Evolutionary conservation across 73 alveolate species (phyloP).

Genomic region (Paramecium bursaria): DNA sequence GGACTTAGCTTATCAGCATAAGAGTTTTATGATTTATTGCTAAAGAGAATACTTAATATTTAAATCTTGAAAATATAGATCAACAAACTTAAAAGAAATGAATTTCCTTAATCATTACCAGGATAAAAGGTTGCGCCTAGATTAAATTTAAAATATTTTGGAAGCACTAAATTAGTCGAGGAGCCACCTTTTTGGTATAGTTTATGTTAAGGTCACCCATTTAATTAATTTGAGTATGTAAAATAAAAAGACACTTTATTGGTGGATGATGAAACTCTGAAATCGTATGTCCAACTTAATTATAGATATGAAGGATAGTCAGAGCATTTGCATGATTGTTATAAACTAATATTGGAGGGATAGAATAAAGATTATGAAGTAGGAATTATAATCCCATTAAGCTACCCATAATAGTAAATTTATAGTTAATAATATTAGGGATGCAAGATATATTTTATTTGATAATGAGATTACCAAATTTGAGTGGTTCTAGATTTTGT

Average conservation of each 20-base stretch:
- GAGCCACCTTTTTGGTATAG: constrained; percentile 52
- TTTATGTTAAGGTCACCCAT: constrained; percentile 33
- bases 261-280: constrained; percentile 25
- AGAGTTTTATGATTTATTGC: background rate
- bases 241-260: background rate
- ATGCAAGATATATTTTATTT: background rate
- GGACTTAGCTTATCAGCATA: constrained; percentile 42
- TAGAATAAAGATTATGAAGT: constrained; percentile 23
- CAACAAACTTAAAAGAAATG: background rate
- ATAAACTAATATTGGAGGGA: constrained; percentile 29
- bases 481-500: background rate
- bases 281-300: constrained; percentile 11
- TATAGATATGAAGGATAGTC: constrained; percentile 28
- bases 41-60: constrained; percentile 19
- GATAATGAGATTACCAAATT: background rate
- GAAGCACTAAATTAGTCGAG: constrained; percentile 22
- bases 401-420: constrained; percentile 48
- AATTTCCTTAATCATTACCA: constrained; percentile 2
- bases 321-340: constrained; percentile 54
- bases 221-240: too few species aligned
- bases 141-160: constrained; percentile 38
- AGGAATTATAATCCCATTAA: constrained; percentile 22
- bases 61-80: constrained; percentile 16
- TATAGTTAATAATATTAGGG: background rate
- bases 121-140: constrained; percentile 25